A percentile compares a stretch with the other conserved stretches of the same genome.
These are phyloP conservation scores for Lipomyces sp. DNA, from an alignment of 805 yeast species.

Conservation along the genomic window DNA sequence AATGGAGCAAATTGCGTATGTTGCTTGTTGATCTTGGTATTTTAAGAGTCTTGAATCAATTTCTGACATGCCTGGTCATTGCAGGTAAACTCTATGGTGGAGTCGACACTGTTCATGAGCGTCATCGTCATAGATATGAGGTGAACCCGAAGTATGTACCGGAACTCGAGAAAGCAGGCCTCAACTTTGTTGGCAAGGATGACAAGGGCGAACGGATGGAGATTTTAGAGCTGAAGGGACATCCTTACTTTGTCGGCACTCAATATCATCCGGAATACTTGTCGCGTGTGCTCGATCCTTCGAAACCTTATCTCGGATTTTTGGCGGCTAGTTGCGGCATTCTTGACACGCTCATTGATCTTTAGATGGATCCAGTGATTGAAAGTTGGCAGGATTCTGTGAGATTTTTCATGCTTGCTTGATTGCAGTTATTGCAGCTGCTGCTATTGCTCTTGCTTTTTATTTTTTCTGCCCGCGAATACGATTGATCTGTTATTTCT, in stretches of 20 bases:
- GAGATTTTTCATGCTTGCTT: not conserved
- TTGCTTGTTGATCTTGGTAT: constrained; percentile 74
- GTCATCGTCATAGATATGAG: constrained; percentile 99
- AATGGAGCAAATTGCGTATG: constrained; percentile 67
- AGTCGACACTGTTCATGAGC: constrained; percentile 66
- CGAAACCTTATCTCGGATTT: constrained; percentile 92
- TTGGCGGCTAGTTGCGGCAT: constrained; percentile 91
- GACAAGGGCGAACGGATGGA: constrained; percentile 91
- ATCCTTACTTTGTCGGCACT: constrained; percentile 89
- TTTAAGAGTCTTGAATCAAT: too few species aligned
- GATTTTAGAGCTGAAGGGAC: constrained; percentile 77
- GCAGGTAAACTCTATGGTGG: constrained; percentile 72
- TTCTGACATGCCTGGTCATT: constrained; percentile 66
- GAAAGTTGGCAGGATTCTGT: too few species aligned
- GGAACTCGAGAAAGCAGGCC: constrained; percentile 70
- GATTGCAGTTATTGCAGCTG: not conserved
- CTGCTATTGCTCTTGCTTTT: not conserved
- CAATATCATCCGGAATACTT: constrained; percentile 98
- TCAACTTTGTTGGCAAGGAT: constrained; percentile 90
- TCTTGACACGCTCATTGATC: constrained; percentile 59
- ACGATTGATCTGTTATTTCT: not conserved
- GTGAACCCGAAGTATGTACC: constrained; percentile 81
- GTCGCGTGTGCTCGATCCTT: constrained; percentile 94
- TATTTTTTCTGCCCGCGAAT: not conserved
- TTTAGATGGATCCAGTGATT: too few species aligned